These are phyloP conservation scores for Podaxis mareebaensis DNA, from an alignment of 768 basidiomycete genomes.

Conservation along the genomic window DNA sequence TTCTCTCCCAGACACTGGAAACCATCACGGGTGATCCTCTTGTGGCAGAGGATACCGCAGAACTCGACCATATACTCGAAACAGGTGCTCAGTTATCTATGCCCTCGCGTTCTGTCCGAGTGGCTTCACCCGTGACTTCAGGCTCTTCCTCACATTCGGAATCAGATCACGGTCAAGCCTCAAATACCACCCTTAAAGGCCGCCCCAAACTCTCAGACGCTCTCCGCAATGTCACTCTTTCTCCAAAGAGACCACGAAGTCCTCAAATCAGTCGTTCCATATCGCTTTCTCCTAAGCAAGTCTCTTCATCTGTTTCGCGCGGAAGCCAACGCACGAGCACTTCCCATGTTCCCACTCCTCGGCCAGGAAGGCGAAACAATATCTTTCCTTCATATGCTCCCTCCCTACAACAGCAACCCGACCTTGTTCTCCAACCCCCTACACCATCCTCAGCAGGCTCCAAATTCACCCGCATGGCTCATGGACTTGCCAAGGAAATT, in stretches of 20 bases:
- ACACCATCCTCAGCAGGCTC: constrained; percentile 59
- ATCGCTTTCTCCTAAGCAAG: constrained; percentile 19
- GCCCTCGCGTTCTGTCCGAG: constrained; percentile 35
- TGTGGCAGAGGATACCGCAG: constrained; percentile 61
- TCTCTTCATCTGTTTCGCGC: constrained; percentile 12
- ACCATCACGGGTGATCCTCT: constrained; percentile 53
- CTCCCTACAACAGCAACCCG: constrained; percentile 39
- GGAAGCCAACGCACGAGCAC: not conserved
- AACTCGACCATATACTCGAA: constrained; percentile 60
- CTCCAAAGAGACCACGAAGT: constrained; percentile 72
- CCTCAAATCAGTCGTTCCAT: constrained; percentile 28
- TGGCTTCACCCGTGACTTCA: constrained; percentile 49
- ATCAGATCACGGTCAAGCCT: constrained; percentile 42
- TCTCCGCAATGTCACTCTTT: constrained; percentile 69
- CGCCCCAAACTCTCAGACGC: constrained; percentile 73
- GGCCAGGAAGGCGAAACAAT: constrained; percentile 30
- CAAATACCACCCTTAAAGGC: constrained; percentile 21
- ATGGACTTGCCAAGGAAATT: constrained; percentile 56
- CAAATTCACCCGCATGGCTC: constrained; percentile 61
- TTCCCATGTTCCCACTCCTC: constrained; percentile 32
- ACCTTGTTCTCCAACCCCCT: constrained; percentile 57
- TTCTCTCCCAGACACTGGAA: constrained; percentile 26
- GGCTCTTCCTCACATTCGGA: constrained; percentile 52
- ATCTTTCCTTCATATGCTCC: constrained; percentile 26
- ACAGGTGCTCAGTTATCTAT: constrained; percentile 41